Base-by-base conservation (phyloP, 495 filamentous ascomycete species). In the Daldinia caldariorum region DNA sequence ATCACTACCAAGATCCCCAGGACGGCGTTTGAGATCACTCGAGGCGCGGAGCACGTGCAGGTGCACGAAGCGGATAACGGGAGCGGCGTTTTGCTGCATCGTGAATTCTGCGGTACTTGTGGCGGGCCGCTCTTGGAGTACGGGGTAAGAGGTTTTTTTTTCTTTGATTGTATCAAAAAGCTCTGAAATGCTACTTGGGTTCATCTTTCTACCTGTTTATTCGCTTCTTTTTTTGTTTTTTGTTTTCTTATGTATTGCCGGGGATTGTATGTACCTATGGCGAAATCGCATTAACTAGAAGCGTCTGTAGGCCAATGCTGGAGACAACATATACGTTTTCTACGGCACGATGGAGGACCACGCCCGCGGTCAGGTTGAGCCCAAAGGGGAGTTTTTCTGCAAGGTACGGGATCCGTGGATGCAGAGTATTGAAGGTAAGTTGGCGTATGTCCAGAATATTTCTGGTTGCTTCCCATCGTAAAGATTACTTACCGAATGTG, bases 351-450 rank as follows among this genome's bases (percentile, higher is more conserved):
- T 92, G n/a, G 89, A 91, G 66, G 82, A 90, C 57, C 70, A 75
- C 29, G 70, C 70, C 6, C 67, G 73, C 0, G 70, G 61, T 83
- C 88, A 80, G 47, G 71, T 90, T 31, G 86, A 87, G 22, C 89
- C 89, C 0, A 91, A 89, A 76, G 89, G 87, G 0, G 89, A 91
- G 73, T 91, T 91, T 81, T 91, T 89, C 70, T 90, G 88, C 73
- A 85, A 79, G 41, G 26, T 78, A 20, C 71, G 88, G 54, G 81
- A 83, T 32, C 80, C 76, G 10, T 91, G 89, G 89, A 88, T 91
- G 87, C 88, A 87, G 0, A 85, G 88, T 73, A 77, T 90, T 22
- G 80, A 81, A 49, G 80, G 87, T 88, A 68, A 75, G 84, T 80
- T 49, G 10, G 43, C 9, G 4, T 9, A 22, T 47, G 43, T 3